Base-by-base conservation (phyloP, 208 protist species). In the Trypanosoma cruzi region DNA sequence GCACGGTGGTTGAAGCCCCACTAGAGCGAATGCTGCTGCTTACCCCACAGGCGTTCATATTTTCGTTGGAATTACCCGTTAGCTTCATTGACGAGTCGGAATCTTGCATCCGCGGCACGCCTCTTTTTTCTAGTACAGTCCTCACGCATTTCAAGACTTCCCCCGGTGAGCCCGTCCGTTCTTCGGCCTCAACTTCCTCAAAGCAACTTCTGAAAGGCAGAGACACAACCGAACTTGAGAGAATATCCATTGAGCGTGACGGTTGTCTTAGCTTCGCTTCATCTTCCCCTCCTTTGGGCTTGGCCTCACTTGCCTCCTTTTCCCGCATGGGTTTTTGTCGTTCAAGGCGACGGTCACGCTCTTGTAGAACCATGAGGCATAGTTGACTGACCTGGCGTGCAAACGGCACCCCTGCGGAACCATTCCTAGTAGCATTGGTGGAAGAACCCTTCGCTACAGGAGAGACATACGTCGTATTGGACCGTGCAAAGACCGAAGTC, bases 341-440 rank as follows among this genome's bases (percentile, higher is more conserved):
- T 2, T 42, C 28, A 22, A 61, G 55, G 20, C 65, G 65, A 4
- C 65, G 32, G n/a, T 70, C 65, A 20, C 65, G 65, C 42, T 70
- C 65, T 11, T 34, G 55, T 6, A 70, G 55, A 54, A 70, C 29
- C 16, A 29, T 61, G 16, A 70, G 44, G 18, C 65, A 70, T 32
- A 70, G 29, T n/a, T 58, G 26, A 54, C 65, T 70, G 3, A 70
- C 65, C 16, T 70, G 65, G 6, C 65, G 65, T 44, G 55, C 32
- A 26, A 70, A 50, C 5, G 54, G 32, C 26, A n/a, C 24, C n/a
- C 34, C 8, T 13, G 52, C 14, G 18, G 24, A 11, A 16, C 29
- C 28, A 63, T 46, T 34, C 24, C 10, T 56, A 11, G 22, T 31
- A 34, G 26, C 28, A 2, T 24, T n/a, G n/a, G 48, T 53, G 48